A percentile compares a stretch with the other conserved stretches of the same genome.
phyloP scores from a whole-genome alignment of 2,329 filamentous ascomycete genomes.

The Aureobasidium lini region DNA sequence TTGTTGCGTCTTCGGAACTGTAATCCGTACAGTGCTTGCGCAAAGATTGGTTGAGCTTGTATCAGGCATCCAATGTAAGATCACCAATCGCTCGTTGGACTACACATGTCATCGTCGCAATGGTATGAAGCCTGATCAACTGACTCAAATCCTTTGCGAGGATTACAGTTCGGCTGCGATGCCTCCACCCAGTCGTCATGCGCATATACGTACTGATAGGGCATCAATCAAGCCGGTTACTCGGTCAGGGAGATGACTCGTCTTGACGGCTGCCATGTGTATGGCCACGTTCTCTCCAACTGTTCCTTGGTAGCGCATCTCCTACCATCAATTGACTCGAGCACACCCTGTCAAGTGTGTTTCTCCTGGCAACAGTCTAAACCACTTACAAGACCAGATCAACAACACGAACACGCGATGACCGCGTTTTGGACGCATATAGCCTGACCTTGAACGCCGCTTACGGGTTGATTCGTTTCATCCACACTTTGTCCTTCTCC shows the following conservation, averaged over 20 bases:
- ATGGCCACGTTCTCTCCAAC: neutral
- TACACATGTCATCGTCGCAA: neutral
- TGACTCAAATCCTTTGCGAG: neutral
- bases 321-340: neutral
- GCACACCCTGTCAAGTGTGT: slow-evolving; percentile 5
- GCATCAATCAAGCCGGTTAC: neutral
- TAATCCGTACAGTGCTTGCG: neutral
- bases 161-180: neutral
- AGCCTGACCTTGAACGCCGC: neutral
- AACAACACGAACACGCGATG: neutral
- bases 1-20: neutral
- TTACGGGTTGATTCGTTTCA: neutral
- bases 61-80: neutral
- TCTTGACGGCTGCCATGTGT: neutral
- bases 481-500: neutral
- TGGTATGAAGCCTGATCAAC: neutral
- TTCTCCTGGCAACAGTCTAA: slow-evolving; percentile 7
- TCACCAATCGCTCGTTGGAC: neutral
- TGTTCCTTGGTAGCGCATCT: neutral
- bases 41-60: neutral
- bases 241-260: neutral
- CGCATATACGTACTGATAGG: neutral
- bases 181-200: neutral
- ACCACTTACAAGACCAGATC: neutral
- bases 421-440: neutral